Conservation (phyloP, 208 protist genomes). For the Leishmania aethiopica region DNA sequence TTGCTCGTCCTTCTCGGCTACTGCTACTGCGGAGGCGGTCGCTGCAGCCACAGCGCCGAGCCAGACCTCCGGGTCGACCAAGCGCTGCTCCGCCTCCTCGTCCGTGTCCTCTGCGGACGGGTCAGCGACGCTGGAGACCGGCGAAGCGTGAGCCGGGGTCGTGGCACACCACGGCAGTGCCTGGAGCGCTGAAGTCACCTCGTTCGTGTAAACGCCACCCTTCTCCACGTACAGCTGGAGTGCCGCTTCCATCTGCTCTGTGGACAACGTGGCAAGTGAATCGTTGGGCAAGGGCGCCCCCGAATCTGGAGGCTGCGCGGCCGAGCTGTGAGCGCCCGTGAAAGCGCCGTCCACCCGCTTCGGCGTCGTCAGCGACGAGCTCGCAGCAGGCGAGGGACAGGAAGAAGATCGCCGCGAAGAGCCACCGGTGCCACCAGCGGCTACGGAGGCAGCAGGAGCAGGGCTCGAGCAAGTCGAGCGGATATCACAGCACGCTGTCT, state of each 20-base stretch:
- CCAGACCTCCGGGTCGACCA: conserved; percentile 31
- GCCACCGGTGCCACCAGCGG: background rate
- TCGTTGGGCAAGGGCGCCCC: background rate
- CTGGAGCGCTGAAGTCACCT: conserved; percentile 7
- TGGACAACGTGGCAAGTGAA: conserved; percentile 3
- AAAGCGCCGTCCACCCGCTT: background rate
- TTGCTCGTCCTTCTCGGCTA: background rate
- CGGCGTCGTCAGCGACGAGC: background rate
- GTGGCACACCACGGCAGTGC: conserved; percentile 17
- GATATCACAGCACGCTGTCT: background rate
- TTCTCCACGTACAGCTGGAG: conserved; percentile 43
- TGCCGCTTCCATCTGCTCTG: conserved; percentile 24
- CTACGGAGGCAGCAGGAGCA: background rate
- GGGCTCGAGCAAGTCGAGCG: background rate
- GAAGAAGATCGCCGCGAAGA: background rate
- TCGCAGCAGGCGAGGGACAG: background rate
- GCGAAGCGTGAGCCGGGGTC: background rate
- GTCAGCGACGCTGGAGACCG: background rate
- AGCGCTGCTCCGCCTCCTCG: background rate
- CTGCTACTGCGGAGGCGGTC: background rate
- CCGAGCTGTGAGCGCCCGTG: background rate
- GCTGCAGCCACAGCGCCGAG: conserved; percentile 27
- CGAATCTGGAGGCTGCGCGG: background rate
- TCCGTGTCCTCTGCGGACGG: too few species aligned
- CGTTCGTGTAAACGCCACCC: conserved; percentile 20